These are phyloP conservation scores for Boletellus sp. DNA, from an alignment of 768 basidiomycete species.

Conservation along the genomic window DNA sequence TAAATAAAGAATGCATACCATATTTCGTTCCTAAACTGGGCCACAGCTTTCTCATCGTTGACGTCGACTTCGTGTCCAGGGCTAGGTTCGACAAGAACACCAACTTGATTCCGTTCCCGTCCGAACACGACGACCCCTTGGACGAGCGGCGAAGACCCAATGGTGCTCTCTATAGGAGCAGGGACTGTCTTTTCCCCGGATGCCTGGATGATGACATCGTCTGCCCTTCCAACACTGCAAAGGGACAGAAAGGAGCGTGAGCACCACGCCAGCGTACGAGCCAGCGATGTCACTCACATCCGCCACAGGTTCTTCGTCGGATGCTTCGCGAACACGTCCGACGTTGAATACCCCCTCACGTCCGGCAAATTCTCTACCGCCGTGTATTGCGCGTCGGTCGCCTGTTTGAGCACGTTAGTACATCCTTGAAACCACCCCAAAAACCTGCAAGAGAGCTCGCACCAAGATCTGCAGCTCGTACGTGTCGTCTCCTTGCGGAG, in stretches of 20 bases:
- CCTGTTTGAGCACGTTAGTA: slow-evolving; percentile 2
- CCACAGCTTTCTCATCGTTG: slow-evolving; percentile 20
- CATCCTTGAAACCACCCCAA: not conserved
- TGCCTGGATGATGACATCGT: slow-evolving; percentile 31
- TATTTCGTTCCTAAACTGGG: slow-evolving; percentile 28
- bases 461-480: slow-evolving; percentile 41
- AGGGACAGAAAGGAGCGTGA: not conserved
- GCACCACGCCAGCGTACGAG: not conserved
- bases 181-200: slow-evolving; percentile 25
- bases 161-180: slow-evolving; percentile 26
- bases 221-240: slow-evolving; percentile 34
- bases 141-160: slow-evolving; percentile 19
- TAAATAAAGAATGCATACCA: slow-evolving; percentile 20
- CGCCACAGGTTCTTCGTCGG: slow-evolving; percentile 40
- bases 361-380: slow-evolving; percentile 37
- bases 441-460: not conserved
- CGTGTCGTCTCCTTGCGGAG: slow-evolving; percentile 30
- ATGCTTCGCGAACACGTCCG: slow-evolving; percentile 43
- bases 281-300: slow-evolving; percentile 16
- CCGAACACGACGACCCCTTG: slow-evolving; percentile 34
- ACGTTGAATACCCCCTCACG: slow-evolving; percentile 38
- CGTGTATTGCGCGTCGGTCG: slow-evolving; percentile 6
- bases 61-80: slow-evolving; percentile 17
- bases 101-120: slow-evolving; percentile 29
- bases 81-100: slow-evolving; percentile 32